phyloP scores from a whole-genome alignment of 208 protist genomes.

The Trypanosoma avium region DNA sequence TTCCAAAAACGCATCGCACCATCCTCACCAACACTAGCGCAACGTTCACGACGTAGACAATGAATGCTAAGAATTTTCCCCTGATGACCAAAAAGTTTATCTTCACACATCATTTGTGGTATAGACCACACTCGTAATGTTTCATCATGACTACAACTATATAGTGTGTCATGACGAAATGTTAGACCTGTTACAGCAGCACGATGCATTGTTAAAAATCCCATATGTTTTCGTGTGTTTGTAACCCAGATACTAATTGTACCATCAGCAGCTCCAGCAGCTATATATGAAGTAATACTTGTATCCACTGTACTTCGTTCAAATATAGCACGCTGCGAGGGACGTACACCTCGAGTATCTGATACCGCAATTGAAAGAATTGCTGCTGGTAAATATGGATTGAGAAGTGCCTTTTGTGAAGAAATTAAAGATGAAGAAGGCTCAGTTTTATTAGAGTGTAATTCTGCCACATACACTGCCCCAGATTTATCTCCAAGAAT shows the following conservation, averaged over 20 bases:
- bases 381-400: conserved; percentile 53
- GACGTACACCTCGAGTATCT: conserved; percentile 65
- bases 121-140: conserved; percentile 88
- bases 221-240: conserved; percentile 52
- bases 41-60: conserved; percentile 68
- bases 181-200: conserved; percentile 80
- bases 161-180: conserved; percentile 80
- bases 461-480: conserved; percentile 64
- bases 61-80: conserved; percentile 59
- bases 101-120: conserved; percentile 81
- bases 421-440: conserved; percentile 1
- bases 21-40: conserved; percentile 81
- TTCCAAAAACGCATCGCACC: conserved; percentile 90
- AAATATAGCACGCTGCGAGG: conserved; percentile 65
- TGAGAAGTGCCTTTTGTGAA: conserved; percentile 39
- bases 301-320: conserved; percentile 82
- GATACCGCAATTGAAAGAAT: conserved; percentile 79
- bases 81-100: conserved; percentile 88
- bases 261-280: conserved; percentile 73
- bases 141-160: conserved; percentile 71
- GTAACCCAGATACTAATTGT: conserved; percentile 86
- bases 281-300: conserved; percentile 80
- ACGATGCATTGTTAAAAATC: conserved; percentile 83
- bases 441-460: conserved; percentile 20
- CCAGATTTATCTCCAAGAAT: conserved; percentile 88